These are phyloP conservation scores for Xylariaceae sp. DNA, from an alignment of 2,329 filamentous ascomycete species.

Conservation along the genomic window DNA sequence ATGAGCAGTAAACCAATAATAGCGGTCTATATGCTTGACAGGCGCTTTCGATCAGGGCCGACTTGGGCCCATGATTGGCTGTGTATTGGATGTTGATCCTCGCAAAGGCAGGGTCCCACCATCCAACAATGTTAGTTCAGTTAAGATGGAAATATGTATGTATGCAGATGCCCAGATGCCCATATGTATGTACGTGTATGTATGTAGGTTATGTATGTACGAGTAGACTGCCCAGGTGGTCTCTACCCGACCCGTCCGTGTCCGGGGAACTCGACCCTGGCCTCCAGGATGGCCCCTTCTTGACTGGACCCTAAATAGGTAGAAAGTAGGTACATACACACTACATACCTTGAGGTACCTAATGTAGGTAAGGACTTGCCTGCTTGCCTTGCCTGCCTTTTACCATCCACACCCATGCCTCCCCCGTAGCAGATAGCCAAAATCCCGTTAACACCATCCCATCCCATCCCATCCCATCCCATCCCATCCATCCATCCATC, in stretches of 20 bases:
- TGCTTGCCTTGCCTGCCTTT: not conserved
- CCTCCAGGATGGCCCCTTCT: constrained; percentile 18
- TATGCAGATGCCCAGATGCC: too few relatives aligned
- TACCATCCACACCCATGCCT: constrained; percentile 4
- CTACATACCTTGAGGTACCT: too few relatives aligned
- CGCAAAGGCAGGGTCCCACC: constrained; percentile 5
- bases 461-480: too few relatives aligned
- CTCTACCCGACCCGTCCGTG: constrained; percentile 30
- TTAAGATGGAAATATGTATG: too few relatives aligned
- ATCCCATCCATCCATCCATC: constrained; percentile 2
- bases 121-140: constrained; percentile 24
- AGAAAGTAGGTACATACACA: too few relatives aligned
- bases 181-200: too few relatives aligned
- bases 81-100: constrained; percentile 22
- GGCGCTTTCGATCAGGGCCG: constrained; percentile 23
- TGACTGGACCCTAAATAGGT: too few relatives aligned
- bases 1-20: constrained; percentile 23
- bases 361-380: too few relatives aligned
- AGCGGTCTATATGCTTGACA: constrained; percentile 26
- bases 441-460: not conserved
- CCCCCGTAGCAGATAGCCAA: constrained; percentile 14
- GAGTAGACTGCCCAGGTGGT: constrained; percentile 8
- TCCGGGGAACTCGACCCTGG: constrained; percentile 25
- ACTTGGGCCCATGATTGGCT: constrained; percentile 21
- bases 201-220: too few relatives aligned